Conservation (phyloP, 179 eudicot species). For the Beta lomatogona region DNA sequence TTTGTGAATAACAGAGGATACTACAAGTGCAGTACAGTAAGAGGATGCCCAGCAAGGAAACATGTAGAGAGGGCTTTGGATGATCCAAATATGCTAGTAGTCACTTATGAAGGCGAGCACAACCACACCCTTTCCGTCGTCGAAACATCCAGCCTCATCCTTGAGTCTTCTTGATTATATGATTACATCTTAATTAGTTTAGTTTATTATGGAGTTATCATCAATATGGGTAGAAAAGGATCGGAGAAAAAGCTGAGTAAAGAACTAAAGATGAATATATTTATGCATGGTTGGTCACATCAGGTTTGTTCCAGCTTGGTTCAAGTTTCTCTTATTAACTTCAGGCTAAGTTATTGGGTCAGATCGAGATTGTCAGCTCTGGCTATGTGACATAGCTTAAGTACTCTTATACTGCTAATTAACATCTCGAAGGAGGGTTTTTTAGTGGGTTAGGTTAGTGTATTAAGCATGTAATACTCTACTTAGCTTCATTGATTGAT, state of each 20-base stretch:
- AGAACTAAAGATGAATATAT: background rate
- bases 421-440: constrained; percentile 34
- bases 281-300: too few relatives aligned
- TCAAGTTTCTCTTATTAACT: too few relatives aligned
- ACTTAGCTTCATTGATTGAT: constrained; percentile 24
- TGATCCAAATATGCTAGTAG: constrained; percentile 73
- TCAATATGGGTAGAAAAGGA: background rate
- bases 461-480: background rate
- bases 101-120: constrained; percentile 94
- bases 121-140: constrained; percentile 63
- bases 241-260: background rate
- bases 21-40: constrained; percentile 86
- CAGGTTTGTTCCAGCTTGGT: too few relatives aligned
- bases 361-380: too few relatives aligned
- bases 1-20: constrained; percentile 56
- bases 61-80: constrained; percentile 91
- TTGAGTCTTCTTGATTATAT: constrained; percentile 57
- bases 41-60: constrained; percentile 89
- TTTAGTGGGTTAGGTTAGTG: constrained; percentile 30
- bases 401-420: constrained; percentile 9
- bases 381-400: background rate
- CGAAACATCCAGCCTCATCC: constrained; percentile 59
- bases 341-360: too few relatives aligned
- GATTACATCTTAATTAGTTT: constrained; percentile 2
- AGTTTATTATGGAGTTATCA: background rate